Base-by-base conservation (phyloP, 2,329 filamentous ascomycete genomes). In the Colletotrichum siamense region DNA sequence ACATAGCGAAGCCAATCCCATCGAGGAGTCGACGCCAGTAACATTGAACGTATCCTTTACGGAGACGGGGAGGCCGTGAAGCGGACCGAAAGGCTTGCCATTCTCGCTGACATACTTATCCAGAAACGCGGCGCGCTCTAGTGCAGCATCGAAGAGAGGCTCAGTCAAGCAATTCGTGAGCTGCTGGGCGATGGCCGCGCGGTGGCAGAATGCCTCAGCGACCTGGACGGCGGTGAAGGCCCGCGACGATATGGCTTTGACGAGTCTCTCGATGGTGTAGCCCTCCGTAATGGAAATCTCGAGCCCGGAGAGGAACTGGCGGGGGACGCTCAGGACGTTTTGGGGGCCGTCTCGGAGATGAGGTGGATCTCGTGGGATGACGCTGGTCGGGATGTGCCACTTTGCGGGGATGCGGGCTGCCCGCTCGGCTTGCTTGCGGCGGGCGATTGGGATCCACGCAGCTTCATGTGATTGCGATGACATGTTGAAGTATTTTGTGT, bases 31-130 rank as follows among this genome's bases (percentile, higher is more conserved):
- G 5, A 89, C 84, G 2, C 87, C 88, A 80, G 82, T 81, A 57
- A 85, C 79, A 44, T 82, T 77, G 77, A 89, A 87, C 69, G 88
- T 85, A 64, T 89, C 86, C 73, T 88, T 90, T 49, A 90, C 77
- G 36, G 85, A 86, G 64, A 94, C 85, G 1, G 92, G 92, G 1
- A 94, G 84, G 8, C 92, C 92, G 79, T 94, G 92, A 0, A 94
- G 85, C 2, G 92, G 91, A 0, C 92, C 92, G 4, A 90, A 80
- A 2, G 88, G 84, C 64, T 81, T 83, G 1, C 84, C 85, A 28
- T 88, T 82, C 22, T 84, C 77, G 12, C 81, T 81, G 34, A 85
- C 86, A 76, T 90, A 84, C 0, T 83, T 81, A 71, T 92, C 90
- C 0, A 91, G 85, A 26, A 85, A 79, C n/a, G 83, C 81, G 0